These are phyloP conservation scores for Cyphellophora europaea DNA, from an alignment of 2,329 filamentous ascomycete species.

Conservation along the genomic window DNA sequence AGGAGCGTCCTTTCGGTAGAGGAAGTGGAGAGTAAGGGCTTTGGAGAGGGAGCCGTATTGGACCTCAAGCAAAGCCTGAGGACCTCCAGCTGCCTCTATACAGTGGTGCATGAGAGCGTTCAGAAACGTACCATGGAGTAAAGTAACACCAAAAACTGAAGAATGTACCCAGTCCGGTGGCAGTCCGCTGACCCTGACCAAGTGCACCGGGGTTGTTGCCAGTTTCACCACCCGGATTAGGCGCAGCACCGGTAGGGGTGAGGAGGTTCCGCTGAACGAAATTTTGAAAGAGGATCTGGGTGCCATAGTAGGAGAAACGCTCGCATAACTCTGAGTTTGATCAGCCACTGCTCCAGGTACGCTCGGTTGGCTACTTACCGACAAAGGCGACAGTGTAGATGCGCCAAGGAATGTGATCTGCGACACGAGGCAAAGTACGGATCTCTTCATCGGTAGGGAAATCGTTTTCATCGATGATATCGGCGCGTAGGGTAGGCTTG, in stretches of 20 bases:
- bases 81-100: too few species aligned
- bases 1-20: too few species aligned
- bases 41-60: too few species aligned
- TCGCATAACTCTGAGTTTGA: slow-evolving; percentile 61
- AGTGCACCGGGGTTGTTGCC: slow-evolving; percentile 44
- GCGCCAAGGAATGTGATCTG: slow-evolving; percentile 53
- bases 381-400: slow-evolving; percentile 64
- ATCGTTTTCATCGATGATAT: slow-evolving; percentile 8
- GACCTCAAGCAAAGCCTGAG: too few species aligned
- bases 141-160: slow-evolving; percentile 45
- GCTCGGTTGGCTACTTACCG: slow-evolving; percentile 55
- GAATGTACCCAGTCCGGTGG: slow-evolving; percentile 46
- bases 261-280: slow-evolving; percentile 49
- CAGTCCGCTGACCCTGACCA: slow-evolving; percentile 45
- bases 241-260: slow-evolving; percentile 40
- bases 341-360: slow-evolving; percentile 68
- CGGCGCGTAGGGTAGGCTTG: not conserved
- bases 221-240: slow-evolving; percentile 25
- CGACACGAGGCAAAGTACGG: slow-evolving; percentile 24
- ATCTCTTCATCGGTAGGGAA: slow-evolving; percentile 27
- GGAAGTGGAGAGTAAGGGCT: too few species aligned
- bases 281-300: slow-evolving; percentile 56
- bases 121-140: too few species aligned
- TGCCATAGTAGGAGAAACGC: slow-evolving; percentile 70
- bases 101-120: too few species aligned